Base-by-base conservation (phyloP, 768 basidiomycete species). In the Thelephora ganbajun region DNA sequence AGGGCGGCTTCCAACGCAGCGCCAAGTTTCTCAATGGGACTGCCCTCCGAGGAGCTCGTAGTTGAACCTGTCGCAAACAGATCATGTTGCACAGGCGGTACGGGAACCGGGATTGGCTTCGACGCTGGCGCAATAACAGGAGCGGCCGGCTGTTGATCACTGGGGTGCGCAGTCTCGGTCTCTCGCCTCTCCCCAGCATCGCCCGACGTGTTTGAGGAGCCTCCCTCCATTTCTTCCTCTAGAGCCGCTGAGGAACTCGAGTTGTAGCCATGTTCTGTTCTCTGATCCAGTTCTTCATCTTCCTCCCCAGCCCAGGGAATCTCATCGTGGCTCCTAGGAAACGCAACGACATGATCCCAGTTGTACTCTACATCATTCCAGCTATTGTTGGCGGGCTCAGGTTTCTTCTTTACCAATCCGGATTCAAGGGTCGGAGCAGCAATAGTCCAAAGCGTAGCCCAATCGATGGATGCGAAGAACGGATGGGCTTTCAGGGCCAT, bases 371-470 rank as follows among this genome's bases (percentile, higher is more conserved):
- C 57, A 4, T 61, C 65, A 23, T 57, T 34, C 49, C 54, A 52
- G 12, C 33, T 42, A 20, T 34, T 16, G 11, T 12, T 43, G 9
- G 22, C 53, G 49, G 26, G 60, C 57, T 33, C 55, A 9, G 56
- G 53, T 26, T 70, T 70, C 50, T 69, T 75, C 63, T 69, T 72
- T 6, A 79, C 61, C 6, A 79, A 64, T 5, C 83, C 83, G 11
- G 73, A 62, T 59, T 76, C 74, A 11, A 83, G 65, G 0, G 62
- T 62, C 18, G 84, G 84, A 4, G 72, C 68, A 5, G 74, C 66
- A n/a, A 69, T 69, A 0, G 69, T 76, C 85, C 85, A 88, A 3
- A 88, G 65, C 0, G 64, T 68, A 9, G 67, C 63, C 84, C 84
- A 87, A 44, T 69, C 64, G 46, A 83, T 66, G 14, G 63, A 51